Evolutionary conservation across 768 basidiomycete genomes (phyloP).

Genomic region (Boletus tomentosulus): DNA sequence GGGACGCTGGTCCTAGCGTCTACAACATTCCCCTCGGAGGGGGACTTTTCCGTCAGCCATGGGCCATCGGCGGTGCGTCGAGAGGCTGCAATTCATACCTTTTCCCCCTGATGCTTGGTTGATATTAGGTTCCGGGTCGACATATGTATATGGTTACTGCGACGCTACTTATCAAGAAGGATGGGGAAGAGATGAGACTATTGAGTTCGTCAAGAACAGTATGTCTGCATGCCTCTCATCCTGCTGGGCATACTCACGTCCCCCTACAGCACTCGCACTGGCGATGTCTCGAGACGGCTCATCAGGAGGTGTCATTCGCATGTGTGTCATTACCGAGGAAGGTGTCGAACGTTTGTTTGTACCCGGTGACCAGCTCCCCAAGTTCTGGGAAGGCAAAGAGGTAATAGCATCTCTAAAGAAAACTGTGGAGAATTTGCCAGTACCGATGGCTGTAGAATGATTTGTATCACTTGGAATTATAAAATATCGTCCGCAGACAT

Average conservation of each 20-base stretch:
- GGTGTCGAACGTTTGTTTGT: constrained; percentile 90
- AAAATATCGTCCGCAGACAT: background rate
- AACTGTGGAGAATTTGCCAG: constrained; percentile 20
- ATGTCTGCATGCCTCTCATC: constrained; percentile 30
- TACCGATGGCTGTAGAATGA: constrained; percentile 46
- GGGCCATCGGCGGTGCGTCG: constrained; percentile 91
- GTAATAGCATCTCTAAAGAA: constrained; percentile 41
- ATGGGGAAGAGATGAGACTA: constrained; percentile 84
- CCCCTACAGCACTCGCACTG: constrained; percentile 69
- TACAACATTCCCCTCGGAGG: constrained; percentile 98
- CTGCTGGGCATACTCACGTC: constrained; percentile 3
- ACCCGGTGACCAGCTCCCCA: constrained; percentile 84
- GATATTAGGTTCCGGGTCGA: constrained; percentile 80
- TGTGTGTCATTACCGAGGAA: constrained; percentile 94
- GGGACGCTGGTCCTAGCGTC: constrained; percentile 82
- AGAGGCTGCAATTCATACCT: background rate
- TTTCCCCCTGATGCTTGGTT: background rate
- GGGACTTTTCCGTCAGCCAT: constrained; percentile 94
- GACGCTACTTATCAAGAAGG: constrained; percentile 96
- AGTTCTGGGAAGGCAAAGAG: constrained; percentile 85
- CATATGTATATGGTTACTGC: constrained; percentile 98
- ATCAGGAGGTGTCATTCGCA: constrained; percentile 94
- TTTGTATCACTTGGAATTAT: constrained; percentile 8
- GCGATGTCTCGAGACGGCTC: constrained; percentile 99
- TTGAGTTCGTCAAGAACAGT: constrained; percentile 97